Base-by-base conservation (phyloP, 2,329 filamentous ascomycete species). In the Bertia moriformis region DNA sequence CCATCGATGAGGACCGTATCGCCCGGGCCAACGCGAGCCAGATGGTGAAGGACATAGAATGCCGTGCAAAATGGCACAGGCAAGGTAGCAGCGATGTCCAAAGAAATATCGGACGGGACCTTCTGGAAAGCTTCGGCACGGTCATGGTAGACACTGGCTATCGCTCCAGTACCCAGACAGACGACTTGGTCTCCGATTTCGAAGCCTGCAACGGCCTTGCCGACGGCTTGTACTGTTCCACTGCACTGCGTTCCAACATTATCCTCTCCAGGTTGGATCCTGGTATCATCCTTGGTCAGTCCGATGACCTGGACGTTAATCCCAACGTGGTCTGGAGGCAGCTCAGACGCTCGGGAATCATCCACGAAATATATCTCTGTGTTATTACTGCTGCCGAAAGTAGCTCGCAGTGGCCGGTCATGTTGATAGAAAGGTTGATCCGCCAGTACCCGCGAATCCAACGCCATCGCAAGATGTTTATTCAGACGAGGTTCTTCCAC, bases 61-160 rank as follows among this genome's bases (percentile, higher is more conserved):
- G 53, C 51, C 13, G 51, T 53, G 30, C 44, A 45, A 29, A 43
- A 54, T 14, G 47, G 45, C 13, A 49, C 43, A 10, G 52, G 52
- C 2, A 55, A 43, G 1, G 50, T 46, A 1, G 51, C 41, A 14
- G 49, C 51, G 33, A 42, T 40, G 39, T 53, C 48, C 19, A 54
- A 54, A 12, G 42, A 41, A 43, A 53, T 48, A 1, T 37, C 27
- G 19, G 50, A 44, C 0, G 47, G 38, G 22, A 53, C 38, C 43
- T 47, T 49, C 39, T 51, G 49, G 47, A 52, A 47, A 43, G 46
- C 45, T 40, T 49, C 44, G 33, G 49, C 43, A 20, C 42, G 46
- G 44, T 49, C 51, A 22, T 48, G 46, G 36, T 50, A 44, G 36
- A 46, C 50, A 14, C 47, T 51, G 41, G 44, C 48, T 38, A 49